Conservation (phyloP, 176 grass and related monocot species). For the Aechmea fasciata region DNA sequence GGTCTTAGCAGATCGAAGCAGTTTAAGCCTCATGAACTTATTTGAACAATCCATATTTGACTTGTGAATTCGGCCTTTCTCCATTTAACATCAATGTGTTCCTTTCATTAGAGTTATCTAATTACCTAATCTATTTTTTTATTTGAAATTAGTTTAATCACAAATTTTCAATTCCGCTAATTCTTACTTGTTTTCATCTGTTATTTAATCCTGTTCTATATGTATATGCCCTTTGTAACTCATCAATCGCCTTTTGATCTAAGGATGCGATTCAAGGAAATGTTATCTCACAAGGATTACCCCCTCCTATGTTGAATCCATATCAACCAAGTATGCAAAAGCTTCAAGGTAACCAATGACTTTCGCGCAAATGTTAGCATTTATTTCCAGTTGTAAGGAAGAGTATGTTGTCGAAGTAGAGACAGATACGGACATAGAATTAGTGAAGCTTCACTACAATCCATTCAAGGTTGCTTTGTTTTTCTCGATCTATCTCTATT, state of each 20-base stretch:
- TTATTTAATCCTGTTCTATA: constrained; percentile 11
- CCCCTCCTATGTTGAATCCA: constrained; percentile 38
- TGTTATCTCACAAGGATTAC: constrained; percentile 43
- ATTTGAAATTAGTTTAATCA: too few species aligned
- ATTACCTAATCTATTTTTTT: too few species aligned
- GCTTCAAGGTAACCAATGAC: constrained; percentile 41
- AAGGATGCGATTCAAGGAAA: constrained; percentile 54
- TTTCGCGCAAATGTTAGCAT: background rate
- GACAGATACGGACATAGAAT: too few species aligned
- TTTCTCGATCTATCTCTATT: too few species aligned
- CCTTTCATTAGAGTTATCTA: too few species aligned
- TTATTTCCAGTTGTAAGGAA: background rate
- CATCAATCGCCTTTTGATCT: constrained; percentile 4
- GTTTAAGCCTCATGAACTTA: too few species aligned
- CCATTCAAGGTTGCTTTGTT: too few species aligned
- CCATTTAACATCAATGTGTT: too few species aligned
- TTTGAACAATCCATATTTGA: too few species aligned
- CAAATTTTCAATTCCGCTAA: background rate
- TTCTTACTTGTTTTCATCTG: constrained; percentile 13
- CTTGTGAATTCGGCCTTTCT: too few species aligned
- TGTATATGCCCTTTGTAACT: background rate
- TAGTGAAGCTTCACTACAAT: too few species aligned
- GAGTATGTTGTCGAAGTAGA: background rate
- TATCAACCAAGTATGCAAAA: constrained; percentile 52
- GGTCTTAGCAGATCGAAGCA: too few species aligned